A percentile compares a stretch with the other conserved stretches of the same genome.
Conservation (phyloP, 2,329 filamentous ascomycete species). For the Colletotrichum sp. region DNA sequence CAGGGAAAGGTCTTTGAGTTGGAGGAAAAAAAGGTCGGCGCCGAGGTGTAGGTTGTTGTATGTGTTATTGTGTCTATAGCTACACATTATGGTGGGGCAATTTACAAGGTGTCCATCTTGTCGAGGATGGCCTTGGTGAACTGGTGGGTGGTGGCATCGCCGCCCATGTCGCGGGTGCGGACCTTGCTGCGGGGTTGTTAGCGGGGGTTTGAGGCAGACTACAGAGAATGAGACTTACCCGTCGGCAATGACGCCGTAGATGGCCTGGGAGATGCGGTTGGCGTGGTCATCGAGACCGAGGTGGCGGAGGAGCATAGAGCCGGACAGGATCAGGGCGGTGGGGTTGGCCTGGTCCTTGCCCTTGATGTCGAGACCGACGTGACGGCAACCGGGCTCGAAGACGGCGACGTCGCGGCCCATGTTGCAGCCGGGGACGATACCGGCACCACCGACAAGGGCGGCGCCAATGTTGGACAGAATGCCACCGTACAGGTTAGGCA, state of each 20-base stretch:
- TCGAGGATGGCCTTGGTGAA: conserved; percentile 94
- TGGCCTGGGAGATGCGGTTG: conserved; percentile 93
- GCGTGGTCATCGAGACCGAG: conserved; percentile 97
- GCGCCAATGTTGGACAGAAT: conserved; percentile 99
- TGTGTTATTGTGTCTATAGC: conserved; percentile 2
- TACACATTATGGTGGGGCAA: conserved; percentile 4
- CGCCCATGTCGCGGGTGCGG: conserved; percentile 96
- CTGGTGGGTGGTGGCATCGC: conserved; percentile 85
- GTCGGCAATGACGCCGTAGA: conserved; percentile 80
- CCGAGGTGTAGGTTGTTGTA: neutral
- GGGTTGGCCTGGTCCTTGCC: conserved; percentile 99
- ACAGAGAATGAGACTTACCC: conserved; percentile 65
- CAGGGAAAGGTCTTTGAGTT: neutral
- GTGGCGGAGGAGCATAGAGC: conserved; percentile 96
- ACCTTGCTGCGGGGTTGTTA: conserved; percentile 67
- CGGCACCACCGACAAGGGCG: conserved; percentile 93
- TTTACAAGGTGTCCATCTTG: conserved; percentile 86
- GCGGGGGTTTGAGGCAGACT: conserved; percentile 22
- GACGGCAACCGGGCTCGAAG: conserved; percentile 98
- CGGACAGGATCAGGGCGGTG: conserved; percentile 91
- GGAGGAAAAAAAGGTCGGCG: neutral
- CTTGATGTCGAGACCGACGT: conserved; percentile 99
- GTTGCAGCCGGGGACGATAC: conserved; percentile 98
- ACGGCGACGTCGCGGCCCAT: conserved; percentile 98
- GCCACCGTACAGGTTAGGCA: conserved; percentile 99